These are phyloP conservation scores for Lentinula boryana DNA, from an alignment of 768 basidiomycete genomes.

Conservation along the genomic window DNA sequence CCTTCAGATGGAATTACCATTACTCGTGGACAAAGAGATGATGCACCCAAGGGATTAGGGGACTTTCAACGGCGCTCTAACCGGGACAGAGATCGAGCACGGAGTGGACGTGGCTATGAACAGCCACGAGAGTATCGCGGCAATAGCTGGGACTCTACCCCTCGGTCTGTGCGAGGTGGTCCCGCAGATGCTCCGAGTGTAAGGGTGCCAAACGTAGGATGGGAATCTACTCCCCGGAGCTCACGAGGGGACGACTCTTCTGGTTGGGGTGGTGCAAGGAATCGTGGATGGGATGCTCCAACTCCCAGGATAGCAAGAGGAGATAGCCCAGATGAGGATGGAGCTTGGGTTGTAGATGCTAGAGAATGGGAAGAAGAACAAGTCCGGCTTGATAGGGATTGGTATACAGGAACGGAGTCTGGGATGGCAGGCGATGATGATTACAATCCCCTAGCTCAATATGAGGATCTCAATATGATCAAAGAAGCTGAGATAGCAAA, in stretches of 20 bases:
- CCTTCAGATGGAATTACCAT: slow-evolving; percentile 66
- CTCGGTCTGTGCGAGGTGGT: slow-evolving; percentile 48
- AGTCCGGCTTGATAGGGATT: slow-evolving; percentile 84
- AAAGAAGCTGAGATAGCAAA: slow-evolving; percentile 73
- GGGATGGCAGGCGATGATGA: slow-evolving; percentile 87
- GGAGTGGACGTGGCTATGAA: slow-evolving; percentile 35
- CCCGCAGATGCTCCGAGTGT: slow-evolving; percentile 71
- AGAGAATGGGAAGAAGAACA: slow-evolving; percentile 99
- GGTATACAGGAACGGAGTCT: slow-evolving; percentile 93
- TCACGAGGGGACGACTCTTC: slow-evolving; percentile 46
- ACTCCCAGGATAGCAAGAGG: slow-evolving; percentile 67
- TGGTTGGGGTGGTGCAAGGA: slow-evolving; percentile 58
- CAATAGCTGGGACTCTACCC: slow-evolving; percentile 55
- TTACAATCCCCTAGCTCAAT: slow-evolving; percentile 88
- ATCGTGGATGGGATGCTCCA: slow-evolving; percentile 74
- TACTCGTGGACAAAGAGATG: slow-evolving; percentile 44
- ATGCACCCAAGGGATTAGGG: slow-evolving; percentile 74
- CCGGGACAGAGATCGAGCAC: slow-evolving; percentile 53
- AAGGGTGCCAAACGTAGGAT: slow-evolving; percentile 85
- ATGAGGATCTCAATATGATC: slow-evolving; percentile 71
- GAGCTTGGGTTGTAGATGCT: slow-evolving; percentile 58
- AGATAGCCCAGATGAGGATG: slow-evolving; percentile 64
- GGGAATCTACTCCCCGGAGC: slow-evolving; percentile 87
- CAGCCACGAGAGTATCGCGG: slow-evolving; percentile 10
- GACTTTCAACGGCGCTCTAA: slow-evolving; percentile 94